phyloP scores from a whole-genome alignment of 768 basidiomycete species.

The Pulveroboletus sp. region DNA sequence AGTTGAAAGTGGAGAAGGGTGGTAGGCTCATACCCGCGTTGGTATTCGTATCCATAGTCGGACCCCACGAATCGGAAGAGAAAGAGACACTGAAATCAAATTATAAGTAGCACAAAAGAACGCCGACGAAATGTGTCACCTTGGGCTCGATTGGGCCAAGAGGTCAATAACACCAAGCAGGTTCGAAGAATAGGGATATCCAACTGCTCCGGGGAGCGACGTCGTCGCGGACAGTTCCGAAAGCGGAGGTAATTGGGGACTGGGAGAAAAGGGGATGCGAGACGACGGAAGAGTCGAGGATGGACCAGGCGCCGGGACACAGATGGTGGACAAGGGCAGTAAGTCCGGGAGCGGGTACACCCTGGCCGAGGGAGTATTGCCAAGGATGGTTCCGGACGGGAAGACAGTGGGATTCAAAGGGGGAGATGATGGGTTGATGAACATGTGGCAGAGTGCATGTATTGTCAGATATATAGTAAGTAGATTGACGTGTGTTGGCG shows the following conservation, averaged over 20 bases:
- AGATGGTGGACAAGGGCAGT: slow-evolving; percentile 19
- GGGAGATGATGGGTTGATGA: slow-evolving; percentile 18
- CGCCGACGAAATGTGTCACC: slow-evolving; percentile 4
- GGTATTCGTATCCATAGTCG: slow-evolving; percentile 4
- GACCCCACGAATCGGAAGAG: neutral
- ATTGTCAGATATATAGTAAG: slow-evolving; percentile 15
- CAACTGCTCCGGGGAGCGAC: neutral
- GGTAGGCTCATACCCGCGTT: slow-evolving; percentile 19
- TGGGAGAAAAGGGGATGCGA: neutral
- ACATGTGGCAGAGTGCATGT: slow-evolving; percentile 30
- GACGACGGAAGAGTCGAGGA: slow-evolving; percentile 1
- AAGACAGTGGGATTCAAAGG: slow-evolving; percentile 13
- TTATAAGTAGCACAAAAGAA: neutral
- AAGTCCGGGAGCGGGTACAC: slow-evolving; percentile 9
- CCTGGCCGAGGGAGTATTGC: slow-evolving; percentile 5
- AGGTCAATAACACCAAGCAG: neutral
- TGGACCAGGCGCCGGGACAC: slow-evolving; percentile 6
- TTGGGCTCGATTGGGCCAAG: slow-evolving; percentile 2
- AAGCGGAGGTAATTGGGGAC: slow-evolving; percentile 1
- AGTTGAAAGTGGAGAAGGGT: slow-evolving; percentile 5
- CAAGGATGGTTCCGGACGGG: slow-evolving; percentile 7
- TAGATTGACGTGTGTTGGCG: slow-evolving; percentile 13
- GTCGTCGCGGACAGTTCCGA: slow-evolving; percentile 1
- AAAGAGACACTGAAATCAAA: slow-evolving; percentile 1
- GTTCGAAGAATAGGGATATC: neutral